Conservation (phyloP, 2,329 filamentous ascomycete genomes). For the Diaporthe capsici region DNA sequence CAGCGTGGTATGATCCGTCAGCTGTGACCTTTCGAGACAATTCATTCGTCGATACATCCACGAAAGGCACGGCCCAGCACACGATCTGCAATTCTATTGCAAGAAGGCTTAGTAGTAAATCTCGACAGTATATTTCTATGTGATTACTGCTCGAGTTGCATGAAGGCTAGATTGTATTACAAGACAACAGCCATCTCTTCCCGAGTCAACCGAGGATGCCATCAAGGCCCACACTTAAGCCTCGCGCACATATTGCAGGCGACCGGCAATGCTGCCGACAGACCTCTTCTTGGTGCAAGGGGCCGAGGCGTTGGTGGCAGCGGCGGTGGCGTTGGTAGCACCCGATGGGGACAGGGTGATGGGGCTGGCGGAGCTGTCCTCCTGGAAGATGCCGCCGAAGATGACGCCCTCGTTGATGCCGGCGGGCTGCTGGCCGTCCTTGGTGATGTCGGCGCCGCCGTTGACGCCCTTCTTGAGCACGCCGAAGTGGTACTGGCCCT, state of each 20-base stretch:
- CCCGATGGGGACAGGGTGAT: constrained; percentile 51
- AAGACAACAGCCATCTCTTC: neutral
- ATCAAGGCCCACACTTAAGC: neutral
- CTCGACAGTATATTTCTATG: constrained; percentile 4
- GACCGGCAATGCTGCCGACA: constrained; percentile 3
- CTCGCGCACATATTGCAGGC: constrained; percentile 9
- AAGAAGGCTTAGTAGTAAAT: neutral
- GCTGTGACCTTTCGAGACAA: no score
- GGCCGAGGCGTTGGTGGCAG: neutral
- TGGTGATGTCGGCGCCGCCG: constrained; percentile 58
- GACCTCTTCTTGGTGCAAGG: constrained; percentile 22
- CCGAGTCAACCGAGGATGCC: neutral
- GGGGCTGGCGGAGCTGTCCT: constrained; percentile 60
- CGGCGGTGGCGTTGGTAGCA: neutral
- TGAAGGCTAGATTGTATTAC: neutral
- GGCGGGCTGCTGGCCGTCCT: constrained; percentile 62
- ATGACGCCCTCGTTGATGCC: constrained; percentile 67
- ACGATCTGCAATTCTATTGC: neutral
- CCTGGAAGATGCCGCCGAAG: constrained; percentile 67
- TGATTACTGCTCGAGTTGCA: neutral
- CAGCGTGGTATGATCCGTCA: neutral
- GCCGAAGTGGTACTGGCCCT: constrained; percentile 74
- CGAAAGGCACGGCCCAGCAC: neutral
- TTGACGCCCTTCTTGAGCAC: constrained; percentile 73
- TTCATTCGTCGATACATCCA: neutral